A percentile compares a stretch with the other conserved stretches of the same genome.
These are phyloP conservation scores for Rugonectria rugulosa DNA, from an alignment of 2,329 filamentous ascomycete genomes.

Conservation along the genomic window DNA sequence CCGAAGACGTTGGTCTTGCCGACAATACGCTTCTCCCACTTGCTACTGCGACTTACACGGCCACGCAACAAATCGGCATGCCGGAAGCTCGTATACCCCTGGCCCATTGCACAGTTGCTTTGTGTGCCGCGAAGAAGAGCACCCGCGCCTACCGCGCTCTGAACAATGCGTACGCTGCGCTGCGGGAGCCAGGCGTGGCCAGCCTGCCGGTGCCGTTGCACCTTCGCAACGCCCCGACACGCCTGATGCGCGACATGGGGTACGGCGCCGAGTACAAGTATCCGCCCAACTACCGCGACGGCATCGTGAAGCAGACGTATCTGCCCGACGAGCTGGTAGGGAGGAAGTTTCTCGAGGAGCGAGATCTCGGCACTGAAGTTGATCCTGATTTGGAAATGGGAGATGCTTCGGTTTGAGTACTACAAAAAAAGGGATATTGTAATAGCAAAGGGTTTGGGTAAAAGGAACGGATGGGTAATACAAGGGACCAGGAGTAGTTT, in stretches of 20 bases:
- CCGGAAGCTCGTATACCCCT: slow-evolving; percentile 94
- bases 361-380: slow-evolving; percentile 78
- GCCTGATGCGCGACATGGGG: slow-evolving; percentile 90
- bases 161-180: slow-evolving; percentile 78
- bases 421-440: not conserved
- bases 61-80: slow-evolving; percentile 92
- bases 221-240: slow-evolving; percentile 89
- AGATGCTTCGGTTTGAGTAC: slow-evolving; percentile 19
- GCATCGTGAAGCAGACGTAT: slow-evolving; percentile 86
- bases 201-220: slow-evolving; percentile 85
- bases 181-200: slow-evolving; percentile 85
- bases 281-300: slow-evolving; percentile 87
- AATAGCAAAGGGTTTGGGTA: not conserved
- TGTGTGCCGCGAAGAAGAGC: slow-evolving; percentile 83
- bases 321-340: slow-evolving; percentile 79
- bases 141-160: slow-evolving; percentile 85
- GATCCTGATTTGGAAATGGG: slow-evolving; percentile 71
- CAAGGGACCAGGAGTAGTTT: slow-evolving; percentile 14
- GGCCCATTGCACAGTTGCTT: slow-evolving; percentile 83
- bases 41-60: slow-evolving; percentile 85
- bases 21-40: slow-evolving; percentile 85
- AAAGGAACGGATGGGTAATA: slow-evolving; percentile 18
- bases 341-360: slow-evolving; percentile 78
- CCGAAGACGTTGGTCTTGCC: slow-evolving; percentile 90
- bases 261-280: slow-evolving; percentile 96